A percentile compares a stretch with the other conserved stretches of the same genome.
phyloP scores from a whole-genome alignment of 2,329 filamentous ascomycete species.

The Epichloe typhina region DNA sequence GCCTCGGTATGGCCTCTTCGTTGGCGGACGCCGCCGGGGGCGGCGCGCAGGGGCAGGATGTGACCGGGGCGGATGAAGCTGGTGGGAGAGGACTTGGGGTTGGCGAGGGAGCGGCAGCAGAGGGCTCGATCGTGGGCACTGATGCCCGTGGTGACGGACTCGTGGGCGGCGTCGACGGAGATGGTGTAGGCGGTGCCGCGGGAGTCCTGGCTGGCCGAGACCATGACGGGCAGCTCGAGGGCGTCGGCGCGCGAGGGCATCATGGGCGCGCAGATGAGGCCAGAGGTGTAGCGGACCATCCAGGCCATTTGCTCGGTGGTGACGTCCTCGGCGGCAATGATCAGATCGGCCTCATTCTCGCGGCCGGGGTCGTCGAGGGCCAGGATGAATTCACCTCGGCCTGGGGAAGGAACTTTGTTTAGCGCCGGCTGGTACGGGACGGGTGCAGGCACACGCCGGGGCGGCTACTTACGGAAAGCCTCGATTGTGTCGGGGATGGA shows the following conservation, averaged over 20 bases:
- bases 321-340: slow-evolving; percentile 76
- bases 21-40: slow-evolving; percentile 66
- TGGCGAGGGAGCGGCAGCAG: slow-evolving; percentile 67
- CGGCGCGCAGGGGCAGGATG: slow-evolving; percentile 71
- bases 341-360: slow-evolving; percentile 97
- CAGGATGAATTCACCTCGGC: slow-evolving; percentile 81
- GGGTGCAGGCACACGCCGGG: background rate
- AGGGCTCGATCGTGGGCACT: slow-evolving; percentile 75
- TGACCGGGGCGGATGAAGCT: slow-evolving; percentile 78
- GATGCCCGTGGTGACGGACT: slow-evolving; percentile 75
- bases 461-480: slow-evolving; percentile 44
- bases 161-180: slow-evolving; percentile 66
- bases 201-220: slow-evolving; percentile 58
- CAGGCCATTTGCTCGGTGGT: slow-evolving; percentile 90
- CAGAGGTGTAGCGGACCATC: slow-evolving; percentile 82
- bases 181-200: slow-evolving; percentile 90
- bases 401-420: slow-evolving; percentile 23
- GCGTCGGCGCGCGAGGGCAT: slow-evolving; percentile 51
- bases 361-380: slow-evolving; percentile 85
- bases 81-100: slow-evolving; percentile 39
- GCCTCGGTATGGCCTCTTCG: slow-evolving; percentile 87
- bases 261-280: slow-evolving; percentile 83
- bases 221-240: slow-evolving; percentile 83
- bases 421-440: slow-evolving; percentile 1
- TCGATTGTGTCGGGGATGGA: slow-evolving; percentile 51